phyloP scores from a whole-genome alignment of 139 green algal genomes.

The Coelastrella sp. region DNA sequence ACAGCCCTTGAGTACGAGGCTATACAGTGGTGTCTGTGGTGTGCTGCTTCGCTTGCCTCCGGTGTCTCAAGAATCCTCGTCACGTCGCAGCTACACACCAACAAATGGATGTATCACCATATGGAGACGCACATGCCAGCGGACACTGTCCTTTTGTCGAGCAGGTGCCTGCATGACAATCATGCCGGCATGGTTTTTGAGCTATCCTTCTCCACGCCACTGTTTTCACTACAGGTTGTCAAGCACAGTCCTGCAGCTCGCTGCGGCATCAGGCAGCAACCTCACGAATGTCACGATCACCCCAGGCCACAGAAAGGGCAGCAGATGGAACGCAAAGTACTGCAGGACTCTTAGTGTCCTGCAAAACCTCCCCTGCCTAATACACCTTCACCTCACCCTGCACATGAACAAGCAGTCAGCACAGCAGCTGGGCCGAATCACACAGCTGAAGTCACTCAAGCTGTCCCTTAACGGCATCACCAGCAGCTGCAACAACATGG shows the following conservation, averaged over 20 bases:
- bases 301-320: slow-evolving; percentile 12
- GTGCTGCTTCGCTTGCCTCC: too few relatives aligned
- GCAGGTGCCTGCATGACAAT: too few relatives aligned
- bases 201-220: background rate
- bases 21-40: too few relatives aligned
- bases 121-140: too few relatives aligned
- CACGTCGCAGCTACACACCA: too few relatives aligned
- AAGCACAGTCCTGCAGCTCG: background rate
- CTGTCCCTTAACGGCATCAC: background rate
- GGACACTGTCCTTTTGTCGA: too few relatives aligned
- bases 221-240: background rate
- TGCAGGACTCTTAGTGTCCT: background rate
- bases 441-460: slow-evolving; percentile 10
- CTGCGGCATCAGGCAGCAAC: slow-evolving; percentile 1
- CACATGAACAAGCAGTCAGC: background rate
- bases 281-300: background rate
- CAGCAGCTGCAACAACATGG: slow-evolving; percentile 4
- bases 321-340: background rate
- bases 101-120: too few relatives aligned
- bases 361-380: background rate
- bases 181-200: background rate
- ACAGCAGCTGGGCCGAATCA: background rate
- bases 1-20: too few relatives aligned
- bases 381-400: background rate
- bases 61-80: too few relatives aligned